A percentile compares a stretch with the other conserved stretches of the same genome.
These are phyloP conservation scores for Hyphopichia burtonii DNA, from an alignment of 1,139 yeast genomes.

Conservation along the genomic window DNA sequence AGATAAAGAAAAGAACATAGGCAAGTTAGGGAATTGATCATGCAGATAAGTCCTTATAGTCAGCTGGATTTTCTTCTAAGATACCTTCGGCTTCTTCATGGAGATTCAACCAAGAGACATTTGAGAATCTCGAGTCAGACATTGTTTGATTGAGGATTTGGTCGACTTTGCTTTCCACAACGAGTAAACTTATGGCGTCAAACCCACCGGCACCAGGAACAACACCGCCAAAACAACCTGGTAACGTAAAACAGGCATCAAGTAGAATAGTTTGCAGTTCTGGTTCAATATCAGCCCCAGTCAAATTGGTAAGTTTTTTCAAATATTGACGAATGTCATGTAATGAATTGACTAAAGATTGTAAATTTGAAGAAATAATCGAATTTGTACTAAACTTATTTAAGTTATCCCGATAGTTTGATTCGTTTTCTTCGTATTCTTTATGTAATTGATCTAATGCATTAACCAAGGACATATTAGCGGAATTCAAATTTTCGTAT, in stretches of 20 bases:
- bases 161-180: constrained; percentile 46
- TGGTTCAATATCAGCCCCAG: constrained; percentile 92
- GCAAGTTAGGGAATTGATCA: background rate
- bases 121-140: constrained; percentile 25
- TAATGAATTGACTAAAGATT: constrained; percentile 34
- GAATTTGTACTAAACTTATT: background rate
- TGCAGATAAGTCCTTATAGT: background rate
- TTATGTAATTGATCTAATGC: constrained; percentile 42
- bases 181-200: constrained; percentile 82
- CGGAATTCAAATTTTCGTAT: constrained; percentile 54
- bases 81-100: constrained; percentile 61
- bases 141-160: constrained; percentile 34
- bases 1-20: no score
- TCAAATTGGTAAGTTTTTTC: constrained; percentile 54
- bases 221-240: constrained; percentile 88
- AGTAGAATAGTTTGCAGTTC: constrained; percentile 66
- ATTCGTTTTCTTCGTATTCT: constrained; percentile 23
- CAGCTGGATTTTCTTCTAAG: constrained; percentile 24
- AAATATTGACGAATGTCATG: constrained; percentile 52
- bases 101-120: constrained; percentile 64
- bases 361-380: background rate
- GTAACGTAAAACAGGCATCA: constrained; percentile 53
- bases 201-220: constrained; percentile 99
- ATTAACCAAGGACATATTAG: constrained; percentile 58
- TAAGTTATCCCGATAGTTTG: constrained; percentile 2